A percentile compares a stretch with the other conserved stretches of the same genome.
Conservation (phyloP, 768 basidiomycete genomes). For the Porphyrellus cyaneotinctus region DNA sequence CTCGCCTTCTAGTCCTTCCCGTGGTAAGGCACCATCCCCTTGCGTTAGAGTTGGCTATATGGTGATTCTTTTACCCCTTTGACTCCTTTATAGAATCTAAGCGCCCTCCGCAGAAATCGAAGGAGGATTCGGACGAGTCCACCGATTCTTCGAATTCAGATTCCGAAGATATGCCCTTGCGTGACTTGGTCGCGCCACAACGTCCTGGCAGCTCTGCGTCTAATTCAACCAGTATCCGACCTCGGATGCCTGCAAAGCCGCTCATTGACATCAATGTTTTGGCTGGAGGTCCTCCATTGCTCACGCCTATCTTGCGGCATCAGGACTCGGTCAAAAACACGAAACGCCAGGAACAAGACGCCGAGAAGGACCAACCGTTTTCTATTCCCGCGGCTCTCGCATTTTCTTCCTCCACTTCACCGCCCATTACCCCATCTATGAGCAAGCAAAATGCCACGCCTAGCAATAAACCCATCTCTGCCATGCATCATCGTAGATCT, state of each 20-base stretch:
- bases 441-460: slow-evolving; percentile 7
- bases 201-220: slow-evolving; percentile 63
- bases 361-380: slow-evolving; percentile 27
- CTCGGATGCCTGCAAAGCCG: slow-evolving; percentile 39
- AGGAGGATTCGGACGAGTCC: slow-evolving; percentile 22
- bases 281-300: slow-evolving; percentile 34
- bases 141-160: slow-evolving; percentile 37
- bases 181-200: slow-evolving; percentile 54
- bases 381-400: slow-evolving; percentile 27
- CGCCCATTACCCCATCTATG: slow-evolving; percentile 16
- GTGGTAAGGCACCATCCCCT: slow-evolving; percentile 26
- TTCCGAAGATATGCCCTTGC: slow-evolving; percentile 62
- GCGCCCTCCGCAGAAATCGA: slow-evolving; percentile 1
- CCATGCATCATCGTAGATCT: slow-evolving; percentile 16
- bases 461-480: not conserved
- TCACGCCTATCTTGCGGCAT: slow-evolving; percentile 29
- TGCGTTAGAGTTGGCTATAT: not conserved
- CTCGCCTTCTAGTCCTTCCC: slow-evolving; percentile 19
- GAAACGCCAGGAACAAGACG: slow-evolving; percentile 19
- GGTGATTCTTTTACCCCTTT: not conserved
- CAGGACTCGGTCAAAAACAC: slow-evolving; percentile 27
- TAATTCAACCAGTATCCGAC: slow-evolving; percentile 22
- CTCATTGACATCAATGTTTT: slow-evolving; percentile 38
- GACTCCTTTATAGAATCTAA: slow-evolving; percentile 1
- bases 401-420: slow-evolving; percentile 16